These are phyloP conservation scores for Quercus variabilis DNA, from an alignment of 306 rosid species.

Conservation along the genomic window DNA sequence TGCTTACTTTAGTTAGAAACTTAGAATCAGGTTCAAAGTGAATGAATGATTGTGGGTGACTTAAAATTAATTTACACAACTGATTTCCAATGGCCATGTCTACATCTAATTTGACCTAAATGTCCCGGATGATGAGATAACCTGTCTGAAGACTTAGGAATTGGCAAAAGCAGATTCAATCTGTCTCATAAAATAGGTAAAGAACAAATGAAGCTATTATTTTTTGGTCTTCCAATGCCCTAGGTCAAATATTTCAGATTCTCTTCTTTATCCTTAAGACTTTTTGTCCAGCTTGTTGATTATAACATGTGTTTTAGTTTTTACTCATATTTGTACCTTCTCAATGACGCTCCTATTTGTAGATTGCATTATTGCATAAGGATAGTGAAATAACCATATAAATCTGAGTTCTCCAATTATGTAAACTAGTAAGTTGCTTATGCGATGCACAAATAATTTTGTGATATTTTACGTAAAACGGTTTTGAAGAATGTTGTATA, in stretches of 20 bases:
- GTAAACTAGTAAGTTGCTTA: no score
- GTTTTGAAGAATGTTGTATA: no score
- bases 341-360: constrained; percentile 25
- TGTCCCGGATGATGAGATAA: constrained; percentile 88
- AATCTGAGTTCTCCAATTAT: background rate
- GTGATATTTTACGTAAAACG: no score
- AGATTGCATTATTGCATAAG: constrained; percentile 83
- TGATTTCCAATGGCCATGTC: constrained; percentile 1
- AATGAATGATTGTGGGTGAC: background rate
- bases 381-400: constrained; percentile 86
- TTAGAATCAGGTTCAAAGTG: background rate
- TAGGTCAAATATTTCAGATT: background rate
- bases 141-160: constrained; percentile 94
- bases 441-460: no score
- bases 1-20: background rate
- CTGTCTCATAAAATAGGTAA: constrained; percentile 75
- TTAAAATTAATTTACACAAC: background rate
- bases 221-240: background rate
- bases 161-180: constrained; percentile 60
- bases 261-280: background rate
- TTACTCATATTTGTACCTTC: constrained; percentile 2
- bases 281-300: constrained; percentile 1
- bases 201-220: constrained; percentile 22
- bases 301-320: background rate
- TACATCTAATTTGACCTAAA: constrained; percentile 17